Evolutionary conservation across 805 yeast genomes (phyloP).

Genomic region (Clavispora fructus): DNA sequence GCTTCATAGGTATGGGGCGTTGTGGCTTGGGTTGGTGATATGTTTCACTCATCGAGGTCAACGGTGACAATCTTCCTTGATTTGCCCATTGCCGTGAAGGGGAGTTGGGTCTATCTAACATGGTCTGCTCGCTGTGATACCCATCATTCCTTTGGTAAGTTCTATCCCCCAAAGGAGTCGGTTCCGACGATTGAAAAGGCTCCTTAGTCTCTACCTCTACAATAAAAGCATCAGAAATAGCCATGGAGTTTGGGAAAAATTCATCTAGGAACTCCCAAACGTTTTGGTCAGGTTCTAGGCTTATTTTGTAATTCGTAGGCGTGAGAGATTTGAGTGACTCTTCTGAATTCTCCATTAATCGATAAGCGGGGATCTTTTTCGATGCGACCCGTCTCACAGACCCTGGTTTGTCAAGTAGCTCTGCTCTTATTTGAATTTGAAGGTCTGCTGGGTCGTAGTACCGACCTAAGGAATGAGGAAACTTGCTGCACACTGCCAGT

Average conservation of each 20-base stretch:
- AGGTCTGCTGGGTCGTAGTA: constrained; percentile 67
- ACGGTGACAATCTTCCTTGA: constrained; percentile 1
- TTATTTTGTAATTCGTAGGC: not conserved
- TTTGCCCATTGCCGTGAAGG: not conserved
- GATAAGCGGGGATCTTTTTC: not conserved
- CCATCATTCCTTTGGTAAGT: not conserved
- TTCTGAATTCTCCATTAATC: not conserved
- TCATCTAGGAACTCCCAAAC: constrained; percentile 56
- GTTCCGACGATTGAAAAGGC: not conserved
- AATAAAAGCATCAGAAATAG: constrained; percentile 57
- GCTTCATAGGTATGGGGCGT: constrained; percentile 10
- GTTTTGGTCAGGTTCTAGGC: constrained; percentile 55
- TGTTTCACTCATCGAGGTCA: not conserved
- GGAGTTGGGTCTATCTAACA: not conserved
- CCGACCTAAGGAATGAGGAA: constrained; percentile 60
- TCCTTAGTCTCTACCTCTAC: constrained; percentile 35
- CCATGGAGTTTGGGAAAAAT: constrained; percentile 65
- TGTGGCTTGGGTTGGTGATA: constrained; percentile 35
- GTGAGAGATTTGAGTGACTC: not conserved
- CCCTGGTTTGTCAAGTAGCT: not conserved
- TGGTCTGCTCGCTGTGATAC: not conserved
- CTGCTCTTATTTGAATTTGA: constrained; percentile 14
- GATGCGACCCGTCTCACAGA: not conserved
- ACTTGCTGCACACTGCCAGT: constrained; percentile 53
- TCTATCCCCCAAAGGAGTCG: not conserved